Evolutionary conservation across 2,329 filamentous ascomycete genomes (phyloP), one percentile per base, ranked within the genome.

Genomic region (Fusarium mundagurra): DNA sequence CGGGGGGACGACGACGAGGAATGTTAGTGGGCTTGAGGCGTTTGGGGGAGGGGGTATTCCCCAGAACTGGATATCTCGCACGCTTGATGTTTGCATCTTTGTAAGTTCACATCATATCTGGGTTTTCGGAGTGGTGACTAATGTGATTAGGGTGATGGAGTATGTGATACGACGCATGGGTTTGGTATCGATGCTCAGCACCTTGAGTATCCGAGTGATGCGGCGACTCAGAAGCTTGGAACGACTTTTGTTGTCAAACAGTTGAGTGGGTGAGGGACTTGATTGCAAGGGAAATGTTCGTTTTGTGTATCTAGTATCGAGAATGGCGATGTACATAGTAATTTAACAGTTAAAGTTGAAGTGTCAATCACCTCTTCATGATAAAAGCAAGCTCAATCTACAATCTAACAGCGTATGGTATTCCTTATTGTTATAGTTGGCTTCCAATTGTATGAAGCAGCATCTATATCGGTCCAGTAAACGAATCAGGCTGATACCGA

Each of bases 81-180:
- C 66, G 24, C 64, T 68, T 4, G 66, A 68, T 48, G 66, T 68
- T 7, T 68, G 66, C 2, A 68, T 68, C 8, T 68, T 48, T 29
- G 64, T 68, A 24, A 68, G 65, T 67, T 45, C 5, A 20, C 5
- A 2, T 45, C 8, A 9, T 12, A 10, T 6, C 12, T 14, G 1
- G 24, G 12, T 6, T 8, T 45, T 27, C 2, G 5, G 24, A 10
- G 6, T 20, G 12, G 2, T 47, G 6, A 22, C 54, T 68, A 43
- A 68, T 17, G 1, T 29, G 8, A n/a, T 6, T 3, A 68, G 66
- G 66, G 66, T 4, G 66, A 68, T 48, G 66, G 66, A 34, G 66
- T 68, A 1, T 68, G 66, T 8, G 66, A 68, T 16, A 68, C 66
- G 14, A 68, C 64, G 0, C 66, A 68, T 38, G 66, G 66, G 2